Evolutionary conservation across 2,329 filamentous ascomycete genomes (phyloP).

Genomic region (Arthrobotrys entomopaga): DNA sequence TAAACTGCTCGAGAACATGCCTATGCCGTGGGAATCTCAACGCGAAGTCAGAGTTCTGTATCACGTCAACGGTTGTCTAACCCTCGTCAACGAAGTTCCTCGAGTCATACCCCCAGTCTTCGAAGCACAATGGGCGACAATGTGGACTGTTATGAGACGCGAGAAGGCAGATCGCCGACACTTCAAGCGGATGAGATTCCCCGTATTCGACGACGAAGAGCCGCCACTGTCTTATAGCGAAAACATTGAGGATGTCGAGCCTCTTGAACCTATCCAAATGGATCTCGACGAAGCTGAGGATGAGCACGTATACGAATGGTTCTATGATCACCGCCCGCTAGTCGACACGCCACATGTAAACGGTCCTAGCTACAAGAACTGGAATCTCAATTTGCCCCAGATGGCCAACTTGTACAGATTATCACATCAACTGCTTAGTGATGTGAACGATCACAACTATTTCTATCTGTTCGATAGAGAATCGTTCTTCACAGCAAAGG

Average conservation of each 20-base stretch:
- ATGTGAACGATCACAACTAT: constrained; percentile 95
- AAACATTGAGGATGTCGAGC: constrained; percentile 98
- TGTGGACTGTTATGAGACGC: constrained; percentile 98
- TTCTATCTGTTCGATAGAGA: constrained; percentile 97
- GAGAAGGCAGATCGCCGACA: constrained; percentile 95
- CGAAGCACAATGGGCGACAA: constrained; percentile 98
- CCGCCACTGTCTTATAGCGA: constrained; percentile 97
- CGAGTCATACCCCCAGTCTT: constrained; percentile 97
- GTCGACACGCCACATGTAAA: constrained; percentile 93
- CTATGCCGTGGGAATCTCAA: constrained; percentile 98
- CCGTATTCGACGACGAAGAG: constrained; percentile 98
- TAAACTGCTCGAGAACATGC: constrained; percentile 98
- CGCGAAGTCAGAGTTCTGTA: constrained; percentile 98
- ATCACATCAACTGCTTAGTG: constrained; percentile 88
- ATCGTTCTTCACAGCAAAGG: constrained; percentile 95
- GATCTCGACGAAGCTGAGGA: constrained; percentile 96
- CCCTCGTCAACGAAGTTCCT: constrained; percentile 94
- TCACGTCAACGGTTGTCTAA: constrained; percentile 97
- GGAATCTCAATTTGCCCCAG: constrained; percentile 91
- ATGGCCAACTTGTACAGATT: constrained; percentile 96
- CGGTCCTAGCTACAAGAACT: constrained; percentile 93
- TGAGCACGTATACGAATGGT: constrained; percentile 90
- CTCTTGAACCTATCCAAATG: constrained; percentile 97
- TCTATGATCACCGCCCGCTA: constrained; percentile 92
- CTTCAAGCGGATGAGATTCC: constrained; percentile 99